A percentile compares a stretch with the other conserved stretches of the same genome.
Evolutionary conservation across 2,329 filamentous ascomycete genomes (phyloP).

Genomic region (Ophiostoma novo-ulmi): DNA sequence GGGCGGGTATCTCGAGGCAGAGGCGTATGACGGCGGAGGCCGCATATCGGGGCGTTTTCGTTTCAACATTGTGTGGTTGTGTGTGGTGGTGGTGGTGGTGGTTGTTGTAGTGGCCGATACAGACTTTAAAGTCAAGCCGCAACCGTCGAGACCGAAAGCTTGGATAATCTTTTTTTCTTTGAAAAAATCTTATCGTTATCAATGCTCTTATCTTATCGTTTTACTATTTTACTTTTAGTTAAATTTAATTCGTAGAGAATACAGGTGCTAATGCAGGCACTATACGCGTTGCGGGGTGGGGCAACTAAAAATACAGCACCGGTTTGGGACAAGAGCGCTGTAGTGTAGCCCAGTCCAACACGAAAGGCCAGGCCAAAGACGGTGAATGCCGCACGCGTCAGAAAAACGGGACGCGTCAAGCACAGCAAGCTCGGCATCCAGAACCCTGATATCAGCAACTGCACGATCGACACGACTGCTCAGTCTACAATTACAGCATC

Average conservation of each 20-base stretch:
- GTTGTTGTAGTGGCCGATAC: not conserved
- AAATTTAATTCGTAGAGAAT: not conserved
- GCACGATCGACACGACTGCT: not conserved
- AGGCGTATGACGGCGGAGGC: slow-evolving; percentile 41
- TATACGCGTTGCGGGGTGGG: slow-evolving; percentile 24
- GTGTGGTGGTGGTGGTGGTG: not conserved
- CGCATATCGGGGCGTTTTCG: slow-evolving; percentile 47
- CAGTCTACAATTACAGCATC: not conserved
- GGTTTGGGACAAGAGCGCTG: not conserved
- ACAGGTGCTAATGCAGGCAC: slow-evolving; percentile 26
- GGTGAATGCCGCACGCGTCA: slow-evolving; percentile 13
- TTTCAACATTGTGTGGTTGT: slow-evolving; percentile 44
- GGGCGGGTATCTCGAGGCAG: not conserved
- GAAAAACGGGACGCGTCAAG: slow-evolving; percentile 14
- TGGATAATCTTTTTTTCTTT: not conserved
- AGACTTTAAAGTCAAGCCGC: too few species aligned
- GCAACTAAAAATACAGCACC: not conserved
- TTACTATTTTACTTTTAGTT: not conserved
- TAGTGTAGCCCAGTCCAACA: not conserved
- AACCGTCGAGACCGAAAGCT: not conserved
- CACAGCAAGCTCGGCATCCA: not conserved
- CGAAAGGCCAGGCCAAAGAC: not conserved
- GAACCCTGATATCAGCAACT: not conserved
- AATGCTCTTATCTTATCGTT: slow-evolving; percentile 12
- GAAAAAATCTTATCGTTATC: slow-evolving; percentile 16